Base-by-base conservation (phyloP, 257 asterid genomes). In the Solanum dulcamara region DNA sequence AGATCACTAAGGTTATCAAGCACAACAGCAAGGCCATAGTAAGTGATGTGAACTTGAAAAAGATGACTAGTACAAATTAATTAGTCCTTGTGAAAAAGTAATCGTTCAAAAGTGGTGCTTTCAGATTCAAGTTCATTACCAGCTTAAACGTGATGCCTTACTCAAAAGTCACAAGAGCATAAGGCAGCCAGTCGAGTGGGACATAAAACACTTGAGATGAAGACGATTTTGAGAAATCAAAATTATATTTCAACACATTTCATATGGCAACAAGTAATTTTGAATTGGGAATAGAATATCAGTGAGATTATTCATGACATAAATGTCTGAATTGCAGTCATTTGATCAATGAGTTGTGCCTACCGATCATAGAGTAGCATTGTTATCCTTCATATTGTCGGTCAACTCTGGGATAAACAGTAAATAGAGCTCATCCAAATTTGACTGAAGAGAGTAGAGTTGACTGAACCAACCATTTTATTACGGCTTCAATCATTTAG, bases 41-140 rank as follows among this genome's bases (percentile, higher is more conserved):
- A 51, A 92, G 88, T 84, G 99, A 96, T 5, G 85, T 94, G 33
- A 96, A 96, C 95, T 88, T 96, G 92, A 96, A 55, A 55, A 55
- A 7, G 15, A 66, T 66, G 74, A 42, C n/a, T 66, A 30, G 42
- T 66, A 66, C 20, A 66, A 66, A 66, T 7, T 30, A 66, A 64
- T 64, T 8, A 4, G 44, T 18, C 77, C 44, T 64, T 67, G 44
- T 17, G 44, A 32, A 33, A 8, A 67, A 33, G 38, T 66, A 67
- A 67, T 12, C 33, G 46, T 17, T 67, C 72, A 64, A 64, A n/a
- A 13, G 40, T 14, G n/a, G n/a, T 64, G 72, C 38, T 64, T 30
- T 28, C 40, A 30, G 40, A 30, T 30, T 64, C 40, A 30, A 64
- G 72, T 15, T 64, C n/a, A 66, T 14, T 30, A 66, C 38, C 74